These are phyloP conservation scores for Jamesozyma jinghongensis DNA, from an alignment of 805 yeast genomes.

Conservation along the genomic window DNA sequence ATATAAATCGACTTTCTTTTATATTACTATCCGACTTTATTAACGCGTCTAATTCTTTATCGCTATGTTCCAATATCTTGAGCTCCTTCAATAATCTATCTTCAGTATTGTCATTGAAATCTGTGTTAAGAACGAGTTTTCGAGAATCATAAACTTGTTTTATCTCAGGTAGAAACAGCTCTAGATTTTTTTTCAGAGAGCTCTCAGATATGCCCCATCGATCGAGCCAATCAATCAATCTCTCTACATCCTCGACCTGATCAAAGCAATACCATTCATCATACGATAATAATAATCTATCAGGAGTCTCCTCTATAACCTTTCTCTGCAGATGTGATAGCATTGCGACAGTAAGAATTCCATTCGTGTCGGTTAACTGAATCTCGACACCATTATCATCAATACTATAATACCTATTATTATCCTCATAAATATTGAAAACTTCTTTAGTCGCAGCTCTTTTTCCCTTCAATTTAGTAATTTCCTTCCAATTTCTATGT, in stretches of 20 bases:
- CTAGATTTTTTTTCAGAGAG: slow-evolving; percentile 41
- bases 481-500: slow-evolving; percentile 23
- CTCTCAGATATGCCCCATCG: slow-evolving; percentile 64
- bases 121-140: slow-evolving; percentile 42
- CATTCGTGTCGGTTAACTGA: slow-evolving; percentile 15
- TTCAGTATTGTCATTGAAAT: slow-evolving; percentile 36
- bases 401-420: slow-evolving; percentile 12
- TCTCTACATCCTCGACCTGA: slow-evolving; percentile 42
- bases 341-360: slow-evolving; percentile 8
- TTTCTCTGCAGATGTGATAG: slow-evolving; percentile 40
- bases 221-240: slow-evolving; percentile 52
- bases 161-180: not conserved
- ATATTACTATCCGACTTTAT: slow-evolving; percentile 1
- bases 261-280: slow-evolving; percentile 67
- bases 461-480: slow-evolving; percentile 12
- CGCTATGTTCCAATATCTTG: slow-evolving; percentile 26
- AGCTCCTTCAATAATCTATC: slow-evolving; percentile 34
- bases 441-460: slow-evolving; percentile 19
- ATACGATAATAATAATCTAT: slow-evolving; percentile 38
- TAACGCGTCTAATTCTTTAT: not conserved
- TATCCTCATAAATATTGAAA: slow-evolving; percentile 15
- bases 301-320: slow-evolving; percentile 53
- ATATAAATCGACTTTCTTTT: not conserved
- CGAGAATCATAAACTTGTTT: slow-evolving; percentile 46
- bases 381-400: slow-evolving; percentile 12